Conservation (phyloP, 2,329 filamentous ascomycete genomes). For the Bipolaris oryzae region DNA sequence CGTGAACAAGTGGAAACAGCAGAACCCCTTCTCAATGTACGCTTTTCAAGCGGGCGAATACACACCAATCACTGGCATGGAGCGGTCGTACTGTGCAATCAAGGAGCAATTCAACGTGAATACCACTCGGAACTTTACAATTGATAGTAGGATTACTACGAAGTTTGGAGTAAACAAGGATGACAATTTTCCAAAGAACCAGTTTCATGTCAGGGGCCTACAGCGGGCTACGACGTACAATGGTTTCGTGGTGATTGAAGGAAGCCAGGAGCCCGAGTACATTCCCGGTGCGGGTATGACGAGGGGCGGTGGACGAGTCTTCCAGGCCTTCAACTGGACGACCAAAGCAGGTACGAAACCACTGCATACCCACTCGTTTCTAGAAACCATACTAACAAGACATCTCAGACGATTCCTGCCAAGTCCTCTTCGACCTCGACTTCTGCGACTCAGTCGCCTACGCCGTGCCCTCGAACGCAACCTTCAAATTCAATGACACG, state of each 20-base stretch:
- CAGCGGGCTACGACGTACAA: conserved; percentile 73
- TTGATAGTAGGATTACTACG: conserved; percentile 71
- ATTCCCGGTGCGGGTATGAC: conserved; percentile 50
- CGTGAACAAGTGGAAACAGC: conserved; percentile 62
- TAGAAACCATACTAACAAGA: conserved; percentile 14
- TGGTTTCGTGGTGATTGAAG: conserved; percentile 71
- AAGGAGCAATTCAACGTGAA: conserved; percentile 68
- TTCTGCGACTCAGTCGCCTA: conserved; percentile 92
- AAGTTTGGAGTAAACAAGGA: conserved; percentile 59
- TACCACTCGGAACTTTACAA: conserved; percentile 61
- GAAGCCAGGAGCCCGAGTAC: conserved; percentile 60
- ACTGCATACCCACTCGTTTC: not conserved
- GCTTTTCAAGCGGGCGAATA: conserved; percentile 67
- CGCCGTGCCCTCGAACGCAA: conserved; percentile 81
- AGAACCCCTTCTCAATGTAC: conserved; percentile 73
- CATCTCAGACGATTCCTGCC: conserved; percentile 74
- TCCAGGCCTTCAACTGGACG: conserved; percentile 71
- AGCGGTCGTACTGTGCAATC: conserved; percentile 83
- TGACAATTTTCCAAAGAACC: conserved; percentile 71
- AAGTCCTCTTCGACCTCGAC: conserved; percentile 81
- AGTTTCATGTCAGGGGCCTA: conserved; percentile 82
- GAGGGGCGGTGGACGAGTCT: conserved; percentile 78
- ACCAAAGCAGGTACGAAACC: conserved; percentile 73
- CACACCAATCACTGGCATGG: conserved; percentile 68
- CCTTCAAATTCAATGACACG: conserved; percentile 64